Evolutionary conservation across 768 basidiomycete genomes (phyloP).

Genomic region (Podaxis sp.): DNA sequence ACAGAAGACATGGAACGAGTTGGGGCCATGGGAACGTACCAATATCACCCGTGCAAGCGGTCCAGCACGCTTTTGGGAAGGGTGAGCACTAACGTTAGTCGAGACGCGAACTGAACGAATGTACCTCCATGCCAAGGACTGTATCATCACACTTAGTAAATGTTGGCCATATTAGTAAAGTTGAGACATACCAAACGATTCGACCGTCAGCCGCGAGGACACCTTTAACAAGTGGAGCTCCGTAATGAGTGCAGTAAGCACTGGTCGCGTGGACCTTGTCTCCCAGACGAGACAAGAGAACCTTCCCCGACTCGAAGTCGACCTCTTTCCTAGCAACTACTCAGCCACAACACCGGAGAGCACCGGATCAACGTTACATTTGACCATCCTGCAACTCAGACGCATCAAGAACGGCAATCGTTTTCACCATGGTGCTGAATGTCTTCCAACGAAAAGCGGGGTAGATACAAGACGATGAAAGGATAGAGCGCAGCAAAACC

Average conservation of each 20-base stretch:
- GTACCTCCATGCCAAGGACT: slow-evolving; percentile 89
- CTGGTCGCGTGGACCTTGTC: slow-evolving; percentile 75
- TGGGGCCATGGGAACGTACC: slow-evolving; percentile 33
- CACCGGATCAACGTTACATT: slow-evolving; percentile 35
- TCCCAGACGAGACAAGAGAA: slow-evolving; percentile 72
- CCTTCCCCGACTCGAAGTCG: slow-evolving; percentile 70
- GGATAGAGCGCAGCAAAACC: background rate
- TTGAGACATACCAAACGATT: slow-evolving; percentile 61
- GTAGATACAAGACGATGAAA: background rate
- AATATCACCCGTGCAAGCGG: slow-evolving; percentile 79
- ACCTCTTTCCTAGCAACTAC: slow-evolving; percentile 68
- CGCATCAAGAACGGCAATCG: slow-evolving; percentile 53
- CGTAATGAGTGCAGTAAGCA: slow-evolving; percentile 89
- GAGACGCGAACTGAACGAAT: slow-evolving; percentile 6
- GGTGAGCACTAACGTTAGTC: background rate
- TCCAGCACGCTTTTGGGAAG: slow-evolving; percentile 69
- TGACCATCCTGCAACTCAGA: slow-evolving; percentile 61
- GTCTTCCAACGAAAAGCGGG: background rate
- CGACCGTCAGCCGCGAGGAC: slow-evolving; percentile 74
- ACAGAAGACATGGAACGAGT: slow-evolving; percentile 5
- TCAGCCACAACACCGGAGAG: background rate
- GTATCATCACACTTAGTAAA: background rate
- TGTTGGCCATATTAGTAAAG: background rate
- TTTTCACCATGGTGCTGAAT: slow-evolving; percentile 35
- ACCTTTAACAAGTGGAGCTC: slow-evolving; percentile 82